These are phyloP conservation scores for Parachaetomium inaequale DNA, from an alignment of 495 filamentous ascomycete genomes.

Conservation along the genomic window DNA sequence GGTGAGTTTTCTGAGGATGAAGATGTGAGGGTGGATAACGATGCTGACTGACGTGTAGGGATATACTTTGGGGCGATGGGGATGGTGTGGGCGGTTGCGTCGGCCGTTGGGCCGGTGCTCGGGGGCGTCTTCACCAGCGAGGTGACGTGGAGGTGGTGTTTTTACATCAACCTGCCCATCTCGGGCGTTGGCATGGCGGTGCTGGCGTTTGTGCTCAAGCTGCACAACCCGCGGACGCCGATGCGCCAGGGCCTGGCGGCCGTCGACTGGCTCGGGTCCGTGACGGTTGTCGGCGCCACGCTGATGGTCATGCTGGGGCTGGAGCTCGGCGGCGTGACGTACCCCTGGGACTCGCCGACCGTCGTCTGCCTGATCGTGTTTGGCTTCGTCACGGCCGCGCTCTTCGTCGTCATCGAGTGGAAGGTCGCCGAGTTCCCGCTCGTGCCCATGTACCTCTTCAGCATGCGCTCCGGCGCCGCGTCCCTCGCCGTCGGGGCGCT, in stretches of 20 bases:
- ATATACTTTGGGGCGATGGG: constrained; percentile 53
- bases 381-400: constrained; percentile 56
- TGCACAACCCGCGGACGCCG: constrained; percentile 72
- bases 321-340: constrained; percentile 70
- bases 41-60: constrained; percentile 33
- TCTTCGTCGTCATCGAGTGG: constrained; percentile 68
- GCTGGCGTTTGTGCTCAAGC: constrained; percentile 65
- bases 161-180: constrained; percentile 78
- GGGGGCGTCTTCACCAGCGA: constrained; percentile 59
- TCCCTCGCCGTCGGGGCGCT: constrained; percentile 56
- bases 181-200: constrained; percentile 65
- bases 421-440: constrained; percentile 72
- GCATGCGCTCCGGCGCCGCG: constrained; percentile 54
- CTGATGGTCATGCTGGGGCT: constrained; percentile 80
- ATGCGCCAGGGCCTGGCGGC: constrained; percentile 65
- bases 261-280: constrained; percentile 71
- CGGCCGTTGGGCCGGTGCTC: constrained; percentile 56
- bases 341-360: constrained; percentile 69
- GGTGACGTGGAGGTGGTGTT: constrained; percentile 62
- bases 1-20: constrained; percentile 25
- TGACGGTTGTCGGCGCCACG: constrained; percentile 69
- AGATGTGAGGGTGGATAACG: not conserved
- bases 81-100: constrained; percentile 52
- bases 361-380: constrained; percentile 79
- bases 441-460: constrained; percentile 70